Conservation (phyloP, 2,329 filamentous ascomycete genomes). For the Stagonosporopsis chrysanthemi region DNA sequence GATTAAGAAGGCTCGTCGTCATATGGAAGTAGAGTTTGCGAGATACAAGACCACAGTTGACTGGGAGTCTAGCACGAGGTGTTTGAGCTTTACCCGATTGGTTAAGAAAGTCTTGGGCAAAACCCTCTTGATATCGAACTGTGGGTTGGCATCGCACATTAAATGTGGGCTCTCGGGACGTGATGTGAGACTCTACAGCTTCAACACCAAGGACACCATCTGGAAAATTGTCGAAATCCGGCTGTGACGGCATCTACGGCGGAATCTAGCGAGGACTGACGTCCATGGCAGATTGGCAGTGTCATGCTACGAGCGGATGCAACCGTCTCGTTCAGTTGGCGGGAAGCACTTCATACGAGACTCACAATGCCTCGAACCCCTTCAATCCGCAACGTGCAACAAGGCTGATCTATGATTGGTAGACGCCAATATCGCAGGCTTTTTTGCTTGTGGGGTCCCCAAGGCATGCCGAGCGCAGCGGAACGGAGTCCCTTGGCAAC, state of each 20-base stretch:
- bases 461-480: slow-evolving; percentile 24
- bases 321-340: background rate
- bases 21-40: background rate
- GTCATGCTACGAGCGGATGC: background rate
- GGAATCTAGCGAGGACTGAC: background rate
- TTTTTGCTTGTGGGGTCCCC: slow-evolving; percentile 19
- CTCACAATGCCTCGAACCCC: slow-evolving; percentile 13
- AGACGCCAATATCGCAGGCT: background rate
- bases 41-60: background rate
- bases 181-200: background rate
- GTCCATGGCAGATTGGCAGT: slow-evolving; percentile 3
- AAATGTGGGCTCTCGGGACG: background rate
- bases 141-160: background rate
- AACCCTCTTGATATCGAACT: background rate
- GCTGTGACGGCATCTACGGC: slow-evolving; percentile 3
- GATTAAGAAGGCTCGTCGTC: background rate
- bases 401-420: slow-evolving; percentile 15
- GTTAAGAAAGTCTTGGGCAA: background rate
- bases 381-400: slow-evolving; percentile 17
- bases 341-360: slow-evolving; percentile 9
- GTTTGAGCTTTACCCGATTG: background rate
- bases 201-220: background rate
- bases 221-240: background rate
- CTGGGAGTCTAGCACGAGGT: slow-evolving; percentile 1
- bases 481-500: slow-evolving; percentile 21